Evolutionary conservation across 202 grass and related monocot species (phyloP), one percentile per base, ranked within the genome.

Genomic region (Carex sylvatica): DNA sequence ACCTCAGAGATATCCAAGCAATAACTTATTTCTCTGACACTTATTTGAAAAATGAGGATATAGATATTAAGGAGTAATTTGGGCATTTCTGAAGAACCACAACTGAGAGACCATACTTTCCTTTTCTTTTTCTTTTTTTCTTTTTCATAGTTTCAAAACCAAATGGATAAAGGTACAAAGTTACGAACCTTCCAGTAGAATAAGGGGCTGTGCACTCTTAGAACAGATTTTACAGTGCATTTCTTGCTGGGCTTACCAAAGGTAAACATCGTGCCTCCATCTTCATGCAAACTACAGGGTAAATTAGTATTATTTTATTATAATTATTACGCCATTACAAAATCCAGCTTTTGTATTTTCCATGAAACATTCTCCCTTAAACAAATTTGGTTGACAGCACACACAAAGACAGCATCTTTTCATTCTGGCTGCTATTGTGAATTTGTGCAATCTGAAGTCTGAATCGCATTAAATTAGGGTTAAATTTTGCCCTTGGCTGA

Each of bases 171-270:
- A 76, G 58, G 14, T 63, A 75, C 22, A 74, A 51, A 61, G 31
- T 28, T 12, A 36, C 13, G n/a, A 84, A 97, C 94, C 95, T 97
- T 97, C 95, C 90, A 97, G 55, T 97, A 97, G 68, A 94, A 97
- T 18, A 97, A 82, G 14, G 94, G 92, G 60, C 89, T 84, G 54
- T 94, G 90, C 16, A 98, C 86, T 86, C 87, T 76, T 28, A 98
- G 30, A 77, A 93, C 80, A 87, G 85, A 88, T 88, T 93, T 98
- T 18, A 71, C 53, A 79, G 51, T 61, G 49, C 91, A 88, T 78
- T 84, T 86, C 80, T 88, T 90, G 70, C 78, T 87, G 5, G 23
- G 61, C 88, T 91, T 90, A 73, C 89, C 92, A 6, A 98, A 91
- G 74, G 80, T 91, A 88, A 91, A 98, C 80, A 98, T 91, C 3